phyloP scores from a whole-genome alignment of 2,329 filamentous ascomycete species.

The Alternaria rosae region DNA sequence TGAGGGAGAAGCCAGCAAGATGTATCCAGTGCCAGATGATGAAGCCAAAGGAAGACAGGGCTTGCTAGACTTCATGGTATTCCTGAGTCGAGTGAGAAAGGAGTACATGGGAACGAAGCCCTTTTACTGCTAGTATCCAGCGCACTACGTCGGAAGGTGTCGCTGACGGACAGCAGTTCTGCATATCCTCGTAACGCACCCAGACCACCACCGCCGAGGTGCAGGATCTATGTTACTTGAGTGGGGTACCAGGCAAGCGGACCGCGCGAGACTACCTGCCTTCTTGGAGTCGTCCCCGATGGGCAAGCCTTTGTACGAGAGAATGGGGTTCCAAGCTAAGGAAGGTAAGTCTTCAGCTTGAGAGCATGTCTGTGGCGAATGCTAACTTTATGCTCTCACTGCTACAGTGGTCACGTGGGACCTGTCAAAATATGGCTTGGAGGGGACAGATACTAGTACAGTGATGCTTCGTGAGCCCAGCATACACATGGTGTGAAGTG shows the following conservation, averaged over 20 bases:
- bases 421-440: slow-evolving; percentile 36
- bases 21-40: slow-evolving; percentile 35
- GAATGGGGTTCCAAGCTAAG: slow-evolving; percentile 32
- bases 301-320: slow-evolving; percentile 52
- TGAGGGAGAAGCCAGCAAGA: slow-evolving; percentile 41
- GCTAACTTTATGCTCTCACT: not conserved
- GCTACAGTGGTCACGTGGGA: slow-evolving; percentile 30
- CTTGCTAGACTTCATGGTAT: slow-evolving; percentile 38
- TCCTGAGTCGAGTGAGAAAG: slow-evolving; percentile 33
- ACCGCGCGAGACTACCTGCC: slow-evolving; percentile 48
- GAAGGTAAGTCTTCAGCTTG: not conserved
- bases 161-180: slow-evolving; percentile 29
- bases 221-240: slow-evolving; percentile 51
- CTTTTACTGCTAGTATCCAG: slow-evolving; percentile 40
- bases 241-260: slow-evolving; percentile 52
- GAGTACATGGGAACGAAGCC: slow-evolving; percentile 46
- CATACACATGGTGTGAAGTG: not conserved
- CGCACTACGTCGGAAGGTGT: not conserved
- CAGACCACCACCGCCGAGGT: slow-evolving; percentile 52
- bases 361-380: not conserved
- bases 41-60: slow-evolving; percentile 36
- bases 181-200: slow-evolving; percentile 46
- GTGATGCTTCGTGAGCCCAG: slow-evolving; percentile 40
- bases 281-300: slow-evolving; percentile 54
- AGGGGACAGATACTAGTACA: slow-evolving; percentile 38